Conservation (phyloP, 108 stramenopile species). For the Cyclotella atomus region DNA sequence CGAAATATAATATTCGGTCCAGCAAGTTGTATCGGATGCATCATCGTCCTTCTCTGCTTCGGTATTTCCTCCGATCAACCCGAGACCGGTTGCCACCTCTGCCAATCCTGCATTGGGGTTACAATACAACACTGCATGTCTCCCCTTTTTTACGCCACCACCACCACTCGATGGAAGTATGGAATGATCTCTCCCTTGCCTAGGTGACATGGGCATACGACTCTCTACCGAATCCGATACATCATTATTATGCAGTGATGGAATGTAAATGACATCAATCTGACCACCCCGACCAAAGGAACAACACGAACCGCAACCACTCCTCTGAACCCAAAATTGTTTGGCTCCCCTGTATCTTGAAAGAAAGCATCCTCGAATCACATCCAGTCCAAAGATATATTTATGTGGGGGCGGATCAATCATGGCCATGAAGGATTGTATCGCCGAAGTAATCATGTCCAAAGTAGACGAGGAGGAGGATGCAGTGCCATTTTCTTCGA, state of each 20-base stretch:
- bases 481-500: constrained; percentile 50
- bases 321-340: constrained; percentile 80
- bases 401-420: constrained; percentile 84
- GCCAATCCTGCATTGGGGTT: constrained; percentile 90
- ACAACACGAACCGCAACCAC: constrained; percentile 1
- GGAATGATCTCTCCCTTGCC: constrained; percentile 25
- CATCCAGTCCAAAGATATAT: constrained; percentile 84
- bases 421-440: constrained; percentile 44
- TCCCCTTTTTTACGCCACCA: constrained; percentile 12
- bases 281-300: constrained; percentile 28
- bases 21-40: constrained; percentile 55
- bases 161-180: not conserved
- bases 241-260: constrained; percentile 36
- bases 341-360: constrained; percentile 75
- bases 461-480: constrained; percentile 17
- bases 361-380: constrained; percentile 77
- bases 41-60: constrained; percentile 19
- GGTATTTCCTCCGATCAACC: constrained; percentile 81
- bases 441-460: constrained; percentile 26
- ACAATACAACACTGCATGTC: constrained; percentile 85
- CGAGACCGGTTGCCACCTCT: constrained; percentile 87
- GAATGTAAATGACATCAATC: constrained; percentile 80
- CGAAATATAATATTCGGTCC: constrained; percentile 81
- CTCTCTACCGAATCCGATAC: not conserved
- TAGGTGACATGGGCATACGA: constrained; percentile 37